Conservation (phyloP, 2,329 filamentous ascomycete genomes). For the Myriosclerotinia duriaeana region DNA sequence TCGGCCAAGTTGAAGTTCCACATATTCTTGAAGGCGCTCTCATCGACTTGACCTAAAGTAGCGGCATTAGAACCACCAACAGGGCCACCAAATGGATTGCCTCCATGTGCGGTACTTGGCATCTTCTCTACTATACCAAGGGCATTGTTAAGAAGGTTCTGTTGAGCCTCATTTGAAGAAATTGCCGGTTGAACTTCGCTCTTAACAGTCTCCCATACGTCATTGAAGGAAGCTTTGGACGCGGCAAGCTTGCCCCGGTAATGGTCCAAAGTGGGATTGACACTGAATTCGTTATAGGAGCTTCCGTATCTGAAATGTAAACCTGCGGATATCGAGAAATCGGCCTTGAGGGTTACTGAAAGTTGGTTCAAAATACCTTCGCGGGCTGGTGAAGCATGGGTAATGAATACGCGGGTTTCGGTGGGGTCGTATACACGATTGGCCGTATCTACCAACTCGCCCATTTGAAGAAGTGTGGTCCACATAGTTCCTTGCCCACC, state of each 20-base stretch:
- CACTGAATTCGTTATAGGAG: conserved; percentile 99
- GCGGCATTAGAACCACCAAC: conserved; percentile 64
- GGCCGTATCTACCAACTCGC: conserved; percentile 94
- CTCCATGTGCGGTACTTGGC: conserved; percentile 90
- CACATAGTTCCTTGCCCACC: conserved; percentile 99
- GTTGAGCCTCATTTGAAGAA: conserved; percentile 87
- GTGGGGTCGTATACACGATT: conserved; percentile 98
- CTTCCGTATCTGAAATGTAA: conserved; percentile 98
- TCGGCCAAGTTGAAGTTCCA: conserved; percentile 99
- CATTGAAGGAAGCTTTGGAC: conserved; percentile 97
- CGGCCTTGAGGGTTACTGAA: conserved; percentile 93
- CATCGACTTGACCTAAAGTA: conserved; percentile 85
- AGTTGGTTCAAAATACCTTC: conserved; percentile 97
- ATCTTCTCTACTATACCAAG: conserved; percentile 96
- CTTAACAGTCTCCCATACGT: conserved; percentile 99
- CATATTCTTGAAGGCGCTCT: conserved; percentile 99
- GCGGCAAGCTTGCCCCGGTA: conserved; percentile 98
- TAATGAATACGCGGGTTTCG: conserved; percentile 94
- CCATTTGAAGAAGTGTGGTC: conserved; percentile 97
- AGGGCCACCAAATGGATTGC: conserved; percentile 93
- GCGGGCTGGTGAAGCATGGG: conserved; percentile 91
- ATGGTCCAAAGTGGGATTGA: conserved; percentile 96
- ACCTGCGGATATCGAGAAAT: conserved; percentile 96
- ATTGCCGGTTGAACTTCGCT: conserved; percentile 93
- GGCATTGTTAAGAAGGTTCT: conserved; percentile 86